Percentiles rank a stretch among this genome's conserved stretches.
Evolutionary conservation across 2,329 filamentous ascomycete genomes (phyloP).

Genomic region (Pseudogymnoascus sp.): DNA sequence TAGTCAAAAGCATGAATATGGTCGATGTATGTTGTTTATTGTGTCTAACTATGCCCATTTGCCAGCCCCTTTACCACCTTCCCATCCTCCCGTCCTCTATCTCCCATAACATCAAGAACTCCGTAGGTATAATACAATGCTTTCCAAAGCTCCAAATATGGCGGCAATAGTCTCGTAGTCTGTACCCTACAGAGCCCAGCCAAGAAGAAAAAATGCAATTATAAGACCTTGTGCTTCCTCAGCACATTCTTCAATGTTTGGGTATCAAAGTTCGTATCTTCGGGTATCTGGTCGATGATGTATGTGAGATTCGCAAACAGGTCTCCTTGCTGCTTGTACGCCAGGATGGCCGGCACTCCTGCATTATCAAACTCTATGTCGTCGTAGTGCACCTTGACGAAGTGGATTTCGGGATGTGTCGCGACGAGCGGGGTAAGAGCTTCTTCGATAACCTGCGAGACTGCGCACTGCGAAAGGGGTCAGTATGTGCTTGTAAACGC

Average conservation of each 20-base stretch:
- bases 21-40: not conserved
- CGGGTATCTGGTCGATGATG: slow-evolving; percentile 76
- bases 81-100: not conserved
- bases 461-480: slow-evolving; percentile 52
- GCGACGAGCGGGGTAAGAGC: slow-evolving; percentile 68
- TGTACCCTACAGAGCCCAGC: not conserved
- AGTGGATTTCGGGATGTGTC: slow-evolving; percentile 63
- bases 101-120: not conserved
- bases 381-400: slow-evolving; percentile 82
- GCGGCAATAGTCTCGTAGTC: not conserved
- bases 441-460: slow-evolving; percentile 69
- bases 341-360: slow-evolving; percentile 77
- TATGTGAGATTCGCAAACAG: slow-evolving; percentile 86
- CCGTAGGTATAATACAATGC: not conserved
- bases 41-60: not conserved
- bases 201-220: not conserved
- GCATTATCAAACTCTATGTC: slow-evolving; percentile 93
- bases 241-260: slow-evolving; percentile 45
- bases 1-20: not conserved
- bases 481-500: slow-evolving; percentile 14
- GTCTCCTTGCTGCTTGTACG: slow-evolving; percentile 79
- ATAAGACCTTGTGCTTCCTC: slow-evolving; percentile 44
- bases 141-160: not conserved
- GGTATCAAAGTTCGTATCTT: slow-evolving; percentile 50
- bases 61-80: not conserved